Evolutionary conservation across 345 rosid genomes (phyloP), one percentile per base, ranked within the genome.

Genomic region (Linum tenue): DNA sequence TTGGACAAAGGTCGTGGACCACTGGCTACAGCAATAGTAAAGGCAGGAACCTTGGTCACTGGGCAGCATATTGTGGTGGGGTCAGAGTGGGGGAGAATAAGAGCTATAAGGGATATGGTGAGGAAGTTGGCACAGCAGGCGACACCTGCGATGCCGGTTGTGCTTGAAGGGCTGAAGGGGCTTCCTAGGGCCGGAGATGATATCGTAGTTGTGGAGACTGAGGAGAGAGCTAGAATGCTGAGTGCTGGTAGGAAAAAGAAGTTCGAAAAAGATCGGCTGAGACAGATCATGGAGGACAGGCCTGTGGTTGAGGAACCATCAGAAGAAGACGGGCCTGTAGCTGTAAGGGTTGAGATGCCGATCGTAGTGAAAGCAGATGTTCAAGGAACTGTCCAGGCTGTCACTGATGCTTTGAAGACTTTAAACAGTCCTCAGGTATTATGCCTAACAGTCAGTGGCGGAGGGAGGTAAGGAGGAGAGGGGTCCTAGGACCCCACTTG

Each of bases 131-230:
- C 86, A 4, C 82, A 82, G 44, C 57, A n/a, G 72, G 99, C 97
- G 31, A 80, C 78, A 57, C 92, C 92, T 11, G 95, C 96, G 16
- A 85, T 85, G 92, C 99, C 99, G 0, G 88, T 88, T 2, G 97
- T 79, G 81, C 86, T 94, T 22, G 97, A 94, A 74, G 99, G 99
- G 75, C 77, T 94, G 55, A 90, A 84, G 78, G 96, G 97, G 69
- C 87, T 90, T 67, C 97, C 95, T 1, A 85, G 83, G 96, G 97
- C 97, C 60, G 97, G 99, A 51, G 99, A 94, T 68, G 97, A 90
- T 78, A 88, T 88, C 41, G 78, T 87, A 56, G 86, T 88, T 55
- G 96, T 94, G 73, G 92, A 83, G 61, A 80, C 95, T 10, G 97
- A 94, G 81, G 96, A 90, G 68, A 79, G 95, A 2, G 96, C 96